These are phyloP conservation scores for Nothophytophthora sp. DNA, from an alignment of 352 stramenopile species.

Conservation along the genomic window DNA sequence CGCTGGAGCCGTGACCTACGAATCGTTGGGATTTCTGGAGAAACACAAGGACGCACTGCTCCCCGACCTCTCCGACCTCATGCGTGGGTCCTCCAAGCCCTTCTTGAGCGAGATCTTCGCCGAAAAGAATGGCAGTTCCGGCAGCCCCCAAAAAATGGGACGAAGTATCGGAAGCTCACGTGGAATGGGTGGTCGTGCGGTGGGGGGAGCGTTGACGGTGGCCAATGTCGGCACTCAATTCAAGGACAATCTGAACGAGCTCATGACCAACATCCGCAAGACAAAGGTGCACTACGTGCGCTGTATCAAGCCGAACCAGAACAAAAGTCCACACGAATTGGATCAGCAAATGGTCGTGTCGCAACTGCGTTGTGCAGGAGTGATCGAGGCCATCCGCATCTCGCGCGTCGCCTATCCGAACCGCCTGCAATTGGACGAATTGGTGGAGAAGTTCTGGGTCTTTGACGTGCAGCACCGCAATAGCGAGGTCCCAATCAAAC, in stretches of 20 bases:
- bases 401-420: slow-evolving; percentile 98
- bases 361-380: slow-evolving; percentile 97
- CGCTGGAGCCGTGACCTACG: slow-evolving; percentile 92
- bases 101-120: slow-evolving; percentile 63
- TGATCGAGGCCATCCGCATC: slow-evolving; percentile 99
- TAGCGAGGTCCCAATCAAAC: slow-evolving; percentile 38
- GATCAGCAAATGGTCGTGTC: slow-evolving; percentile 93
- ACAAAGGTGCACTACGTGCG: slow-evolving; percentile 98
- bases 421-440: slow-evolving; percentile 88
- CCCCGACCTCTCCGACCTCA: slow-evolving; percentile 91
- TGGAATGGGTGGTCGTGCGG: slow-evolving; percentile 31
- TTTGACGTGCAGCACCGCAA: slow-evolving; percentile 48
- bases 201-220: slow-evolving; percentile 50
- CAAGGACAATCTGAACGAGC: slow-evolving; percentile 90
- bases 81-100: slow-evolving; percentile 63
- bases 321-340: slow-evolving; percentile 88
- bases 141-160: slow-evolving; percentile 10
- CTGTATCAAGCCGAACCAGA: slow-evolving; percentile 99
- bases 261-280: slow-evolving; percentile 94
- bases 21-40: slow-evolving; percentile 92
- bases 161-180: slow-evolving; percentile 25
- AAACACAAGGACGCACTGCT: slow-evolving; percentile 96
- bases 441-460: slow-evolving; percentile 83
- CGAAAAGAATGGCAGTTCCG: slow-evolving; percentile 27
- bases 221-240: slow-evolving; percentile 81